Evolutionary conservation across 179 eudicot genomes (phyloP).

Genomic region (Actinidia arguta): DNA sequence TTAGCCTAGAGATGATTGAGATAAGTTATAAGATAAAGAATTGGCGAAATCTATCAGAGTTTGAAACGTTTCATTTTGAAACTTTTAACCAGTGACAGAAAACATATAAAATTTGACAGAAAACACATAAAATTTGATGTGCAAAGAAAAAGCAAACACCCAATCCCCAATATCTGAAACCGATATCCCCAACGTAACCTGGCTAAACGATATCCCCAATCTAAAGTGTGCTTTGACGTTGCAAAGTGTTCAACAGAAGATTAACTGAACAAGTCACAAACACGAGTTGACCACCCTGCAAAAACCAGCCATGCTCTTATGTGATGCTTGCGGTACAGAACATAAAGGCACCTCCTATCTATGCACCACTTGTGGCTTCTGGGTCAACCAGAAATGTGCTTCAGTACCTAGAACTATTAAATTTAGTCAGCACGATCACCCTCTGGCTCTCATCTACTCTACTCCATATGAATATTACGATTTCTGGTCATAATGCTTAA

Average conservation of each 20-base stretch:
- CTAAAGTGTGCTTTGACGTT: neutral
- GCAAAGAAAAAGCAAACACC: too few species aligned
- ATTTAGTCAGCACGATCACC: neutral
- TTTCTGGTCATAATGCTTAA: too few species aligned
- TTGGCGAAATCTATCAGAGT: too few species aligned
- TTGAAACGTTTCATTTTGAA: too few species aligned
- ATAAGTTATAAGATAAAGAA: too few species aligned
- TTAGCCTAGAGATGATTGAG: too few species aligned
- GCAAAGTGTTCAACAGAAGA: neutral
- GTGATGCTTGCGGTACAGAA: slow-evolving; percentile 4
- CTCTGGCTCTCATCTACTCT: neutral
- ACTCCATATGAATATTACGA: neutral
- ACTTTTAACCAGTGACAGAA: too few species aligned
- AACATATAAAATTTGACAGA: too few species aligned
- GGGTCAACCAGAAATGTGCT: slow-evolving; percentile 13
- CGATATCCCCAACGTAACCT: too few species aligned
- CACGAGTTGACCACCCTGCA: neutral
- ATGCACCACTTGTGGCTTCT: slow-evolving; percentile 9
- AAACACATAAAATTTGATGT: too few species aligned
- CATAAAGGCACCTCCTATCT: neutral
- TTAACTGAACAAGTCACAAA: neutral
- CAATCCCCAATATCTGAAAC: too few species aligned
- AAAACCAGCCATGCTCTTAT: neutral
- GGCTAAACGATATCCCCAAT: neutral
- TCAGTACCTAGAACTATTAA: neutral